These are phyloP conservation scores for Corrigiola litoralis DNA, from an alignment of 179 eudicot species.

Conservation along the genomic window DNA sequence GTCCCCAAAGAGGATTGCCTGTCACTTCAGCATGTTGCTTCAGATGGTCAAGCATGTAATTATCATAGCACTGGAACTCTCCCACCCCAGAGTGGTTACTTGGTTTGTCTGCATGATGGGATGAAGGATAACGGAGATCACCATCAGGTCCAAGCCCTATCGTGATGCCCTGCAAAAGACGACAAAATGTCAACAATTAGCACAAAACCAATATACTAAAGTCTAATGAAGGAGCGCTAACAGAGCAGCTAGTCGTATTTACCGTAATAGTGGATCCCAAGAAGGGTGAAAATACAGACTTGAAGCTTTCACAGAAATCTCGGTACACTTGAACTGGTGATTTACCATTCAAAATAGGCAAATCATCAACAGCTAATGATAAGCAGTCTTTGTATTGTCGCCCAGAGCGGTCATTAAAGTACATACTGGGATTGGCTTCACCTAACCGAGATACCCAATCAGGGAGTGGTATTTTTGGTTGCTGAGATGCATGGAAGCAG, in stretches of 20 bases:
- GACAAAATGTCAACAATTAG: background rate
- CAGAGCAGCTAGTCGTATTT: background rate
- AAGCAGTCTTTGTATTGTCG: slow-evolving; percentile 50
- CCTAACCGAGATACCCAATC: slow-evolving; percentile 71
- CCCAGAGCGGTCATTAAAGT: slow-evolving; percentile 58
- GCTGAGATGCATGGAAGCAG: slow-evolving; percentile 61
- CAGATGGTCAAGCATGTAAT: slow-evolving; percentile 55
- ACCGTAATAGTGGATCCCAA: slow-evolving; percentile 81
- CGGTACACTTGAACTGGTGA: slow-evolving; percentile 64
- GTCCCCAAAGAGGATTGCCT: slow-evolving; percentile 76
- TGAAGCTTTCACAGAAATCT: slow-evolving; percentile 69
- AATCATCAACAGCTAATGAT: slow-evolving; percentile 64
- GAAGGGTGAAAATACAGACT: slow-evolving; percentile 44
- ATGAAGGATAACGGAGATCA: slow-evolving; percentile 82
- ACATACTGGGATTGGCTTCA: slow-evolving; percentile 42
- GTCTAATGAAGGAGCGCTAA: background rate
- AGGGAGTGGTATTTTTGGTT: slow-evolving; percentile 55
- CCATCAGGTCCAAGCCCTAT: slow-evolving; percentile 90
- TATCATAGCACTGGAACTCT: slow-evolving; percentile 83
- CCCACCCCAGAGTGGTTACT: slow-evolving; percentile 44
- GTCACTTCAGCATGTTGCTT: slow-evolving; percentile 50
- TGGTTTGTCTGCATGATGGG: slow-evolving; percentile 21
- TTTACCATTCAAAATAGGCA: slow-evolving; percentile 63
- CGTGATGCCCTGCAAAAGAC: slow-evolving; percentile 46
- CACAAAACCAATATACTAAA: background rate